Percentiles rank a stretch among this genome's conserved stretches.
phyloP scores from a whole-genome alignment of 306 rosid species.

The Cucurbita ficifolia region DNA sequence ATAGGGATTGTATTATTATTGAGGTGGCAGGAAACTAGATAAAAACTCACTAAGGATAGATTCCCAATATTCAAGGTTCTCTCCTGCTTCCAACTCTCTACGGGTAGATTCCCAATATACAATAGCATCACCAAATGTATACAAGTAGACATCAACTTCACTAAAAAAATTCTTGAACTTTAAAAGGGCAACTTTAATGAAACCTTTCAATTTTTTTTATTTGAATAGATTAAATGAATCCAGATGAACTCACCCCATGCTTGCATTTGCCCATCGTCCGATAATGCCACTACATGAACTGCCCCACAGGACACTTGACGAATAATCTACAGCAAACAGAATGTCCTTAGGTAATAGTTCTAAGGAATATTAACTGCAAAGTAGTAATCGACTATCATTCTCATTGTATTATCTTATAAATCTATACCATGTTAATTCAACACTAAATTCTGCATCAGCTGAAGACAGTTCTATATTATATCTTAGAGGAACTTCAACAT shows the following conservation, averaged over 20 bases:
- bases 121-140: background rate
- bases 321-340: conserved; percentile 36
- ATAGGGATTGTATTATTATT: conserved; percentile 25
- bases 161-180: background rate
- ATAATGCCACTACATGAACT: conserved; percentile 70
- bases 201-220: background rate
- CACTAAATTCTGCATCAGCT: background rate
- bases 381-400: background rate
- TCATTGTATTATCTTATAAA: background rate
- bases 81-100: conserved; percentile 1
- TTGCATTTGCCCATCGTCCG: conserved; percentile 73
- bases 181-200: background rate
- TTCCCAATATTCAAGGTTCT: conserved; percentile 6
- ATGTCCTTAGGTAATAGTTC: background rate
- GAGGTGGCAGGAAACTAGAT: conserved; percentile 16
- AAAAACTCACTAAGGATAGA: conserved; percentile 10
- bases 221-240: background rate
- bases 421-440: background rate
- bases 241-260: conserved; percentile 61
- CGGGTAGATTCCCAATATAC: conserved; percentile 3
- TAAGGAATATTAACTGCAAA: background rate
- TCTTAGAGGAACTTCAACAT: background rate
- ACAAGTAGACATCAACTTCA: background rate
- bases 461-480: background rate
- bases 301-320: conserved; percentile 92